Evolutionary conservation across 768 basidiomycete species (phyloP).

Genomic region (Rhizopogon vulgaris): DNA sequence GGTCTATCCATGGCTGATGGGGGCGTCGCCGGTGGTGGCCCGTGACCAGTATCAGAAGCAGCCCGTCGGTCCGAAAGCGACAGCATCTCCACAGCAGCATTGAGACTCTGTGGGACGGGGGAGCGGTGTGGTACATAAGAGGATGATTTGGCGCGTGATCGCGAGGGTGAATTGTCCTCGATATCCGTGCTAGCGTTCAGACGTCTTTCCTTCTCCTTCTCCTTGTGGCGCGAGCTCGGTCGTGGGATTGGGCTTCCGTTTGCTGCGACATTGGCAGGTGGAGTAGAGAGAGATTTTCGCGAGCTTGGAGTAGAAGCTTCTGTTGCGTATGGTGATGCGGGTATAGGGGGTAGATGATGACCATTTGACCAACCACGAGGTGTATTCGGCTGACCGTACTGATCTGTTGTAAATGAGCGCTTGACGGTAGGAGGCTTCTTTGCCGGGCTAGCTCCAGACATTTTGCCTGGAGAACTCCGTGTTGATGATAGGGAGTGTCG

Average conservation of each 20-base stretch:
- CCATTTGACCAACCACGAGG: constrained; percentile 30
- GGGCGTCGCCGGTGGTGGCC: constrained; percentile 10
- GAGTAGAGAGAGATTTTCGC: constrained; percentile 33
- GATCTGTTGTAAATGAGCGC: constrained; percentile 28
- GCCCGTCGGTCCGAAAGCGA: constrained; percentile 25
- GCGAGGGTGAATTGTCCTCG: constrained; percentile 36
- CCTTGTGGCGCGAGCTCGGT: constrained; percentile 19
- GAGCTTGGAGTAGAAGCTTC: constrained; percentile 57
- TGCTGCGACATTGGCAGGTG: constrained; percentile 28
- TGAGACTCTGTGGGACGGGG: constrained; percentile 62
- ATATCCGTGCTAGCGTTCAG: constrained; percentile 21
- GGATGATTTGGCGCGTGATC: constrained; percentile 47
- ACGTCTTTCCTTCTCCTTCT: constrained; percentile 31
- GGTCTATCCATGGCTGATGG: constrained; percentile 21
- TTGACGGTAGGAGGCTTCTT: constrained; percentile 24
- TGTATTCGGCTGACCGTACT: constrained; percentile 18
- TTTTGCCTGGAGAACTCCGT: constrained; percentile 26
- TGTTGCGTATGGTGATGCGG: constrained; percentile 61
- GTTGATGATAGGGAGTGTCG: constrained; percentile 29
- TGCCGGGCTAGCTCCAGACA: constrained; percentile 14
- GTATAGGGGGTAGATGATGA: constrained; percentile 55
- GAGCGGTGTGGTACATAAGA: constrained; percentile 49
- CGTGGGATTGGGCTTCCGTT: constrained; percentile 9
- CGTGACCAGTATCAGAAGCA: constrained; percentile 21
- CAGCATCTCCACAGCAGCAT: constrained; percentile 66